Base-by-base conservation (phyloP, 139 green algal species). In the Mychonastes homosphaera region DNA sequence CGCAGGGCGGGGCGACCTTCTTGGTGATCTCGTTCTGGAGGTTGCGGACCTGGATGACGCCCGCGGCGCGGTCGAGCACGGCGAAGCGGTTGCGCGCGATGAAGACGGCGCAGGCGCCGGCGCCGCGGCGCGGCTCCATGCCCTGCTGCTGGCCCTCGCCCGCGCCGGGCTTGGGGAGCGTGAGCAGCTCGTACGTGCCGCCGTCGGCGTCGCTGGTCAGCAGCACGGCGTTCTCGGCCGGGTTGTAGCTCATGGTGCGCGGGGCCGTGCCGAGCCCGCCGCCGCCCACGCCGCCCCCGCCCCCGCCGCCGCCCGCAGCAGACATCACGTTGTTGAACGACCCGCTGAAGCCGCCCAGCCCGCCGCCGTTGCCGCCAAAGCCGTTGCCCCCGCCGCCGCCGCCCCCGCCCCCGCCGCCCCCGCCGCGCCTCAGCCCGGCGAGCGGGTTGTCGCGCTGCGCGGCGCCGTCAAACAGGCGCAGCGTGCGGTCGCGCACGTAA, bases 61-160 rank as follows among this genome's bases (percentile, higher is more conserved):
- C 84, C 45, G 63, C 51, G 23, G 62, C 47, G 64, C 87, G 88
- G 81, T 99, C 93, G 64, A 98, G 82, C 53, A 94, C 80, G 0
- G 93, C 93, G 77, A 99, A 99, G 39, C 93, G 77, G 77, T 99
- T 98, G 64, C 93, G 84, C 4, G 92, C 93, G 45, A 99, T 91
- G 79, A 98, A 99, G 12, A 97, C 89, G 0, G 92, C 89, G 0
- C 74, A 85, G 0, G 62, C 62, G 56, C 86, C 88, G 43, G 82
- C 54, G 34, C 90, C 91, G 15, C 84, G 75, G 74, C 88, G 89
- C 26, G 77, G 69, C 58, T 47, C 18, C 1, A 47, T 47, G 18
- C 2, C 2, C 39, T 47, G 39, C 39, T 47, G 18, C 39, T 23
- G 39, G 39, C 39, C 18, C 39, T 47, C 78, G 0, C 78, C 62